Percentiles rank a stretch among this genome's conserved stretches.
These are phyloP conservation scores for Ogataea nakhonphanomensis DNA, from an alignment of 805 yeast genomes.

Conservation along the genomic window DNA sequence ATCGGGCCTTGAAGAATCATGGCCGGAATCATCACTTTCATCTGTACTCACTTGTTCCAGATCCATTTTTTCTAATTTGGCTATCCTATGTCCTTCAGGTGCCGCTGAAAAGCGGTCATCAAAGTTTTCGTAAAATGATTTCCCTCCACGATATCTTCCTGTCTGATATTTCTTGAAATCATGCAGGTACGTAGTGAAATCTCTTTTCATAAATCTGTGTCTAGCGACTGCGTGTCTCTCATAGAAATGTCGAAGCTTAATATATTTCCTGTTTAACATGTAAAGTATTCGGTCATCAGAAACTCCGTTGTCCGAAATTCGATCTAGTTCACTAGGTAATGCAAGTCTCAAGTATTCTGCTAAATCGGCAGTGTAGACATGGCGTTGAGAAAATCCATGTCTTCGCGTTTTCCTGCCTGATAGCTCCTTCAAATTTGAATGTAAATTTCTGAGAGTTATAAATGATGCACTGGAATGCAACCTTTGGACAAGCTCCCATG, in stretches of 20 bases:
- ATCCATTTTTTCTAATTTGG: constrained; percentile 11
- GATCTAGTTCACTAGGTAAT: constrained; percentile 25
- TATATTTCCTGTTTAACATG: constrained; percentile 30
- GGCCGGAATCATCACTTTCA: constrained; percentile 8
- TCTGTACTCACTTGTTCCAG: constrained; percentile 21
- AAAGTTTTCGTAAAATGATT: constrained; percentile 23
- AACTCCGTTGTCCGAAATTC: constrained; percentile 16
- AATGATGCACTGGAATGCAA: constrained; percentile 4
- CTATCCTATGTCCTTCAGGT: constrained; percentile 13
- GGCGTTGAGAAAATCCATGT: constrained; percentile 31
- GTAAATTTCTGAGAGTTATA: neutral
- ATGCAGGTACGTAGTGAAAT: constrained; percentile 28
- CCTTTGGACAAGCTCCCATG: constrained; percentile 15
- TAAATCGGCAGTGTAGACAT: constrained; percentile 34
- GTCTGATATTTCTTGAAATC: constrained; percentile 29
- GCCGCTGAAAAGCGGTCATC: constrained; percentile 16
- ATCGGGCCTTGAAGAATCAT: neutral
- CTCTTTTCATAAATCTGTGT: constrained; percentile 31
- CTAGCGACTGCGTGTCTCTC: constrained; percentile 23
- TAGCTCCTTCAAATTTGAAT: neutral
- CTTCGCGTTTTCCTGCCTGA: constrained; percentile 18
- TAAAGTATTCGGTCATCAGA: constrained; percentile 27
- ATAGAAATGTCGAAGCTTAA: constrained; percentile 26
- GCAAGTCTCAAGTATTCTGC: constrained; percentile 32
- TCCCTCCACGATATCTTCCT: constrained; percentile 24